phyloP scores from a whole-genome alignment of 2,329 filamentous ascomycete species.

The Fusarium tupiense region DNA sequence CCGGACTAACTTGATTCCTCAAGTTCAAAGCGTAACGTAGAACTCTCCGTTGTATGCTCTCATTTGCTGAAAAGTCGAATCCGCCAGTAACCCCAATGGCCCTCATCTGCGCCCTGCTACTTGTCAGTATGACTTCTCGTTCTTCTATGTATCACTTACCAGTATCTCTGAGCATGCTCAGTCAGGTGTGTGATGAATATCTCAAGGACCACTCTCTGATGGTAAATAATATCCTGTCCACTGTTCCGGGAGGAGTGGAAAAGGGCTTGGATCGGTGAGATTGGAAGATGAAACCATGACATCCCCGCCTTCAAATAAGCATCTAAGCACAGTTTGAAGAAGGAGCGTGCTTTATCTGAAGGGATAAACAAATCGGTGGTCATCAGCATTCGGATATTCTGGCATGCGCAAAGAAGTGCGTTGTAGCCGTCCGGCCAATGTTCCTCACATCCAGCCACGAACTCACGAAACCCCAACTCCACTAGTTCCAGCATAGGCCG shows the following conservation, averaged over 20 bases:
- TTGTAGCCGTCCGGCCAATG: constrained; percentile 41
- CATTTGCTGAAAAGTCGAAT: not conserved
- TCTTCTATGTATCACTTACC: constrained; percentile 10
- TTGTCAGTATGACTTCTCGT: constrained; percentile 1
- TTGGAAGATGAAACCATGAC: constrained; percentile 31
- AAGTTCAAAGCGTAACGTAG: constrained; percentile 28
- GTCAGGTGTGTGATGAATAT: constrained; percentile 31
- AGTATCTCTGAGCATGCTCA: constrained; percentile 26
- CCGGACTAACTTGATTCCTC: not conserved
- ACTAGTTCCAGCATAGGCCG: constrained; percentile 33
- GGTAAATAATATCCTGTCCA: not conserved
- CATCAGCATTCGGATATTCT: constrained; percentile 18
- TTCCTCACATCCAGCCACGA: constrained; percentile 26
- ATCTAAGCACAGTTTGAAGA: constrained; percentile 33
- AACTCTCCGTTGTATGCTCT: not conserved
- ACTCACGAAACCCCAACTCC: constrained; percentile 29
- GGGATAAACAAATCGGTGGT: constrained; percentile 19
- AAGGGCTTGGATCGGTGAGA: constrained; percentile 29
- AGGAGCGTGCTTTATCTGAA: constrained; percentile 6
- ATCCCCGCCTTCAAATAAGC: constrained; percentile 28
- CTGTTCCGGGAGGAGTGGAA: constrained; percentile 9
- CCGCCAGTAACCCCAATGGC: constrained; percentile 1
- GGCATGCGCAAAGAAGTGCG: constrained; percentile 28
- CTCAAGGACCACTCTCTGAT: constrained; percentile 13
- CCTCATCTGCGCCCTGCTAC: constrained; percentile 28